These are phyloP conservation scores for Globisporangium nodosum DNA, from an alignment of 352 stramenopile species.

Conservation along the genomic window DNA sequence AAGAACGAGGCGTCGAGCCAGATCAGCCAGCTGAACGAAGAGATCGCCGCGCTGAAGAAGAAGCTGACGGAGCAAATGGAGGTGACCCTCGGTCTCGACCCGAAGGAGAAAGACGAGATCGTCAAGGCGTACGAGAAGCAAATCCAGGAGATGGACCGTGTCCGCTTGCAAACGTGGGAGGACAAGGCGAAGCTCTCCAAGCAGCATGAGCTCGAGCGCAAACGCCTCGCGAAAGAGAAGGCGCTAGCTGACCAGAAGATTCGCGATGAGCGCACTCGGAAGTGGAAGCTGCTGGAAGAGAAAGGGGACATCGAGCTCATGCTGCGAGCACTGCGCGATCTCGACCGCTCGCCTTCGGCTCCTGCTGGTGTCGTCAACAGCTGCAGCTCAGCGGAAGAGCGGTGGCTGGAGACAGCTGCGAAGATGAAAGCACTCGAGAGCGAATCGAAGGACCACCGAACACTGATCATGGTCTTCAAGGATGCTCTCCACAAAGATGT, in stretches of 20 bases:
- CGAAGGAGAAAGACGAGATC: constrained; percentile 86
- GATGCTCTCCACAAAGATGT: constrained; percentile 77
- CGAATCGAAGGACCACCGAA: constrained; percentile 74
- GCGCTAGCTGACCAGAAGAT: constrained; percentile 73
- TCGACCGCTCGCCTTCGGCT: constrained; percentile 21
- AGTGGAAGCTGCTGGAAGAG: constrained; percentile 81
- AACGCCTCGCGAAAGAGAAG: constrained; percentile 75
- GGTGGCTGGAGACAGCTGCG: constrained; percentile 55
- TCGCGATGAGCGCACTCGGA: constrained; percentile 72
- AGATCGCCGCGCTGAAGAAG: constrained; percentile 85
- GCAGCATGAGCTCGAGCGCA: constrained; percentile 82
- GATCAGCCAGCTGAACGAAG: constrained; percentile 88
- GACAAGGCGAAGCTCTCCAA: constrained; percentile 83
- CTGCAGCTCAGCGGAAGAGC: constrained; percentile 27
- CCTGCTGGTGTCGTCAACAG: constrained; percentile 7
- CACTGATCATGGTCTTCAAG: constrained; percentile 79
- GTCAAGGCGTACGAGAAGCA: constrained; percentile 84
- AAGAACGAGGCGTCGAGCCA: constrained; percentile 91
- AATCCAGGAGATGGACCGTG: constrained; percentile 86
- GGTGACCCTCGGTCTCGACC: constrained; percentile 56
- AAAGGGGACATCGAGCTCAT: constrained; percentile 82
- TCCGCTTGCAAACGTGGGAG: constrained; percentile 85
- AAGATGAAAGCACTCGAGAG: constrained; percentile 58
- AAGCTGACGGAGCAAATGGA: constrained; percentile 78
- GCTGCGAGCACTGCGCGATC: constrained; percentile 62